Conservation (phyloP, 192 early-diverging fungal genomes). For the Entomortierella beljakovae region DNA sequence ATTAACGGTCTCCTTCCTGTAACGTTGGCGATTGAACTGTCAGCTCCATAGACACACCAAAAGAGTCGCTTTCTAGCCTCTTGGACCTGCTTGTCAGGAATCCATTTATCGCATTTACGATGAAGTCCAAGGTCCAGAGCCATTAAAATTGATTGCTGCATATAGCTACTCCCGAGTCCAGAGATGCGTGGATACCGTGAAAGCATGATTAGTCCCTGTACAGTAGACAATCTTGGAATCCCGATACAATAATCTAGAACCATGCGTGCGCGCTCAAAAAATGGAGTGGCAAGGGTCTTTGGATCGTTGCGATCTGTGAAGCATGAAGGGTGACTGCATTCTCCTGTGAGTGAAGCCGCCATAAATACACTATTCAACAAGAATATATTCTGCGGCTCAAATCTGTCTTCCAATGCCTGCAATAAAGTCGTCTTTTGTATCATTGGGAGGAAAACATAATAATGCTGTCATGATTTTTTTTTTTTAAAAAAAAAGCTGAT, state of each 20-base stretch:
- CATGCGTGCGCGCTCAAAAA: slow-evolving; percentile 48
- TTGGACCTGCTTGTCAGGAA: slow-evolving; percentile 44
- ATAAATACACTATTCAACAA: slow-evolving; percentile 49
- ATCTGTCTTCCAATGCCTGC: slow-evolving; percentile 45
- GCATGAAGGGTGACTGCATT: slow-evolving; percentile 37
- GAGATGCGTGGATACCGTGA: slow-evolving; percentile 48
- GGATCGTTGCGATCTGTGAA: slow-evolving; percentile 23
- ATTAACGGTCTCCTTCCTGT: slow-evolving; percentile 43
- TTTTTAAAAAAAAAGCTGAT: too few species aligned
- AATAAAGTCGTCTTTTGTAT: slow-evolving; percentile 43
- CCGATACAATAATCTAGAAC: slow-evolving; percentile 51
- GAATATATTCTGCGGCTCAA: slow-evolving; percentile 51
- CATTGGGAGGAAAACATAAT: slow-evolving; percentile 44
- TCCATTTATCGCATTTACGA: slow-evolving; percentile 51
- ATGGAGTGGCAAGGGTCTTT: slow-evolving; percentile 43
- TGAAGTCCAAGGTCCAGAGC: slow-evolving; percentile 41
- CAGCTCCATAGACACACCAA: slow-evolving; percentile 49
- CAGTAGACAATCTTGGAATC: slow-evolving; percentile 44
- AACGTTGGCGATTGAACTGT: slow-evolving; percentile 36
- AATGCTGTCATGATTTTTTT: too few species aligned
- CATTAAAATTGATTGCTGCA: slow-evolving; percentile 45
- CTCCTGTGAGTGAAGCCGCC: slow-evolving; percentile 42
- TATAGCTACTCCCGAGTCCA: slow-evolving; percentile 38
- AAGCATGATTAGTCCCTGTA: slow-evolving; percentile 48
- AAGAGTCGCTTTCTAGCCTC: slow-evolving; percentile 41